Evolutionary conservation across 176 grass and related monocot genomes (phyloP).

Genomic region (Triticum timopheevii): DNA sequence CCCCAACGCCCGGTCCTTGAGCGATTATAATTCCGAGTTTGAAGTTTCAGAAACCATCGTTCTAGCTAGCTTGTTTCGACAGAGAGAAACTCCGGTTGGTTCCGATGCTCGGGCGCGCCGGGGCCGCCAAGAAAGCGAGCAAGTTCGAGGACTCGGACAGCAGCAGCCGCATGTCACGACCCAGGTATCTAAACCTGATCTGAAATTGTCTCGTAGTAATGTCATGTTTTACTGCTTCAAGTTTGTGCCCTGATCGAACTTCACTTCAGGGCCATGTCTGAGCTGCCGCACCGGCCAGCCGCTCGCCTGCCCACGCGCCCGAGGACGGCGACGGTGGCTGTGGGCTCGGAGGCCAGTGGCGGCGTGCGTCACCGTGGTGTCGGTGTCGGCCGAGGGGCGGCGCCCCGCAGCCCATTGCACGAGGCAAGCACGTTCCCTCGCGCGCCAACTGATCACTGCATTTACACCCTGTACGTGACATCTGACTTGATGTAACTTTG

Average conservation of each 20-base stretch:
- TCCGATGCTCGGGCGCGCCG: conserved; percentile 31
- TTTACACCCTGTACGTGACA: background rate
- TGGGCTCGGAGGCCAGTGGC: conserved; percentile 31
- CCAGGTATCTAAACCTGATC: conserved; percentile 21
- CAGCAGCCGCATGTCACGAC: conserved; percentile 6
- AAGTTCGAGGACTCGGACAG: conserved; percentile 41
- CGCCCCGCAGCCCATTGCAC: conserved; percentile 52
- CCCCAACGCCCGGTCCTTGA: background rate
- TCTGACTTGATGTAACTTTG: background rate
- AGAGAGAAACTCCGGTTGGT: too few species aligned
- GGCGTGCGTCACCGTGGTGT: conserved; percentile 30
- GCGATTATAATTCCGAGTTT: conserved; percentile 35
- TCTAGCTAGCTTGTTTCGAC: background rate
- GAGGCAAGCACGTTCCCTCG: conserved; percentile 46
- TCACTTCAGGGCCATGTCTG: conserved; percentile 30
- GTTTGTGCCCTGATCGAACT: background rate
- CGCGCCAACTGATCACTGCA: background rate
- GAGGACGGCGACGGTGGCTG: conserved; percentile 30
- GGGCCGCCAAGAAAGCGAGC: conserved; percentile 25
- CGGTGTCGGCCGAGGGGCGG: conserved; percentile 38
- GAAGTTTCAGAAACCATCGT: background rate
- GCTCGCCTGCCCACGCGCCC: conserved; percentile 40
- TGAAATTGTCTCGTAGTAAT: background rate
- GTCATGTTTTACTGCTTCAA: background rate
- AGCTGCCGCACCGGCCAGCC: conserved; percentile 46